Evolutionary conservation across 305 asterid genomes (phyloP), one percentile per base, ranked within the genome.

Genomic region (Striga hermonthica): DNA sequence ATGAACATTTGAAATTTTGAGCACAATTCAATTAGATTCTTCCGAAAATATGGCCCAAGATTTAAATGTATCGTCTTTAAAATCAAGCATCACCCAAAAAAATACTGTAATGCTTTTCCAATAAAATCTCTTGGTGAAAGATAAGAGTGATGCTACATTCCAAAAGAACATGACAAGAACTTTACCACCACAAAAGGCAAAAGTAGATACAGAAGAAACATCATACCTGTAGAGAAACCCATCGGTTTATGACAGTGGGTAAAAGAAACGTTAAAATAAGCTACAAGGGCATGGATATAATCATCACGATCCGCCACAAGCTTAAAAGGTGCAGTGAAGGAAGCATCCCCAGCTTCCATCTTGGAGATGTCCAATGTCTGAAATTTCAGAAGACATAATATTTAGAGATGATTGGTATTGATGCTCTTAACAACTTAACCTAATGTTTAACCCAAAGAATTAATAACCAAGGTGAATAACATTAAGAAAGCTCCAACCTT

Each of bases 311-410:
- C 91, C 13, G 97, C 99, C 41, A 90, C 84, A 9, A 93, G 96
- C 88, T 93, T 93, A 79, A 93, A 88, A 60, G 96, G 95, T 47
- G 90, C 95, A 11, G 87, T 85, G 79, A 93, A 93, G 44, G 99
- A 90, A 68, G 90, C 88, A 75, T 90, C 97, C 2, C 77, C 95
- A 6, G 89, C 43, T 55, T 77, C 71, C 99, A 93, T 93, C 86
- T 84, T 93, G 5, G 97, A 90, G 60, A 93, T 93, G 82, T 93
- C 97, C 96, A 93, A 88, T 4, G 96, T 86, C 97, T 93, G 79
- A 49, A 70, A 61, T 64, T 13, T 68, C 3, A 40, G 3, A 36
- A 49, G 37, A 57, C 14, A 36, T 37, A 53, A 44, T 38, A 48
- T 57, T 61, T 35, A 64, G 3, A 13, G 7, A 12, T 52, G n/a